These are phyloP conservation scores for Epichloe uncinata DNA, from an alignment of 2,329 filamentous ascomycete genomes.

Conservation along the genomic window DNA sequence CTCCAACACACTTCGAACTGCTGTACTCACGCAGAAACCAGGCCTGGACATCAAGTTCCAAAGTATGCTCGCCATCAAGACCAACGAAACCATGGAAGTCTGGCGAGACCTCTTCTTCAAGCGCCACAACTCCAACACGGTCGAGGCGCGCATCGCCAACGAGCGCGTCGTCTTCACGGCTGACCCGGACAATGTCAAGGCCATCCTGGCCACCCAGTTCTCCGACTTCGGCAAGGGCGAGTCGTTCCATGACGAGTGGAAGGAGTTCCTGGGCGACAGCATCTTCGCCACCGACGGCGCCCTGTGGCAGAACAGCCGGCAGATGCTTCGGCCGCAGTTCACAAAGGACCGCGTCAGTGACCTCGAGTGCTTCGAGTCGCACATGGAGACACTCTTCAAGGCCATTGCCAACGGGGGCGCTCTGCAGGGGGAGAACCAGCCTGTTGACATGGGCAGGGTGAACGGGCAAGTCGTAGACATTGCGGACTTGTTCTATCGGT, in stretches of 20 bases:
- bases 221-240: constrained; percentile 37
- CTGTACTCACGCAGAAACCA: constrained; percentile 3
- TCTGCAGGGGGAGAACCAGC: constrained; percentile 46
- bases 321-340: constrained; percentile 76
- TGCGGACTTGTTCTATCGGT: constrained; percentile 68
- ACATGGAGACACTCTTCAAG: constrained; percentile 60
- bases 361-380: constrained; percentile 66
- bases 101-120: constrained; percentile 43
- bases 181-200: constrained; percentile 45
- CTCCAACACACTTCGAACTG: too few species aligned
- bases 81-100: constrained; percentile 44
- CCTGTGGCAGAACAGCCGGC: constrained; percentile 67
- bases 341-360: constrained; percentile 74
- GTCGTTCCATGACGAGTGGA: constrained; percentile 28
- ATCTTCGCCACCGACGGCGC: constrained; percentile 71
- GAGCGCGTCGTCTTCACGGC: constrained; percentile 28
- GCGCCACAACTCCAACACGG: constrained; percentile 35
- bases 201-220: constrained; percentile 42
- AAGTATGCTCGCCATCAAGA: constrained; percentile 38
- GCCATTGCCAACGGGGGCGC: constrained; percentile 47
- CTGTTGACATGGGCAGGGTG: constrained; percentile 49
- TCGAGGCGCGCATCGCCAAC: constrained; percentile 48
- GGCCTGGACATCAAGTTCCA: constrained; percentile 51
- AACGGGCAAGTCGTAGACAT: constrained; percentile 54
- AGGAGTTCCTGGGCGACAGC: constrained; percentile 38